Evolutionary conservation across 306 rosid species (phyloP).

Genomic region (Cicer yamashitae): DNA sequence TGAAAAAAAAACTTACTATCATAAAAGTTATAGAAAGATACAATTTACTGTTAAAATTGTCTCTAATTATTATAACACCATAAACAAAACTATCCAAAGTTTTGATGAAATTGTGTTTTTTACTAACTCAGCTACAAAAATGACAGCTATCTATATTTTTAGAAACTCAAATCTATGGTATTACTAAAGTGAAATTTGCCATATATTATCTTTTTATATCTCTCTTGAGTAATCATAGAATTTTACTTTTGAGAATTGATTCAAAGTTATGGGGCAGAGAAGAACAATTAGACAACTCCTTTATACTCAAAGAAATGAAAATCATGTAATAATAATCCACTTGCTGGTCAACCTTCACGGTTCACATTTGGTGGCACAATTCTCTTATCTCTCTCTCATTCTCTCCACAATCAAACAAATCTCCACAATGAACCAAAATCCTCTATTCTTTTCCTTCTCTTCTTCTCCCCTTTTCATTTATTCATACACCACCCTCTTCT

Average conservation of each 20-base stretch:
- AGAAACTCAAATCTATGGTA: too few species aligned
- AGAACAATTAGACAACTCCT: conserved; percentile 12
- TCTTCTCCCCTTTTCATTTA: conserved; percentile 8
- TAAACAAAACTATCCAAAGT: too few species aligned
- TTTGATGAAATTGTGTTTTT: too few species aligned
- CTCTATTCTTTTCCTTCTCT: neutral
- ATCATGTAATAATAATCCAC: neutral
- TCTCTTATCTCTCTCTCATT: neutral
- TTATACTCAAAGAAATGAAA: conserved; percentile 36
- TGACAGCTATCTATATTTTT: too few species aligned
- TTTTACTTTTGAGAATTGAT: neutral
- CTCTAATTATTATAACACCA: too few species aligned
- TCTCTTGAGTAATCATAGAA: too few species aligned
- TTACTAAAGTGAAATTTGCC: too few species aligned
- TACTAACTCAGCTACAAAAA: too few species aligned
- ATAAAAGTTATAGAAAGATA: too few species aligned
- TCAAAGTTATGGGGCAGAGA: conserved; percentile 17
- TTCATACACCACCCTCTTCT: conserved; percentile 27
- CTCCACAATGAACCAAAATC: conserved; percentile 51
- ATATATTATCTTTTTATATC: too few species aligned
- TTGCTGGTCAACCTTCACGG: conserved; percentile 41
- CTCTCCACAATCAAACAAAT: neutral
- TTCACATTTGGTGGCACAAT: neutral
- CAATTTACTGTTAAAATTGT: too few species aligned
- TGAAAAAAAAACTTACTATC: too few species aligned